Evolutionary conservation across 1,284 basidiomycete genomes (phyloP).

Genomic region (Microbotryum intermedium): DNA sequence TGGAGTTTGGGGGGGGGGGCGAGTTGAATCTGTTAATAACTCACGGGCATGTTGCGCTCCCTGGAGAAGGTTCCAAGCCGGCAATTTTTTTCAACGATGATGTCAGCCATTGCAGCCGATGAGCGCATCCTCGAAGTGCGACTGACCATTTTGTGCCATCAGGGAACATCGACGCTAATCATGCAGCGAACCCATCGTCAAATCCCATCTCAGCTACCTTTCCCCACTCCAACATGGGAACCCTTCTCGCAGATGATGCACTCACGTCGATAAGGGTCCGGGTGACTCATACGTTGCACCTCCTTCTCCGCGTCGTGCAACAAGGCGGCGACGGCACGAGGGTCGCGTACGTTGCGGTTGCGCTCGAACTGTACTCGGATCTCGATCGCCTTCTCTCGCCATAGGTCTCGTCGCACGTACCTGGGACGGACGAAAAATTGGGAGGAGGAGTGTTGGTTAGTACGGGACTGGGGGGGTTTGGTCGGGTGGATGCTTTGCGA

Average conservation of each 20-base stretch:
- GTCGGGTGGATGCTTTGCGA: not conserved
- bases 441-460: not conserved
- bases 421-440: conserved; percentile 7
- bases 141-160: conserved; percentile 35
- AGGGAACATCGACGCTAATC: conserved; percentile 30
- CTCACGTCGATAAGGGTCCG: conserved; percentile 37
- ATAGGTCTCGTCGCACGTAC: conserved; percentile 34
- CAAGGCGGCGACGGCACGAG: conserved; percentile 34
- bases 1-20: not conserved
- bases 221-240: not conserved
- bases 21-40: not conserved
- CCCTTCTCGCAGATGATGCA: not conserved
- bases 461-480: not conserved
- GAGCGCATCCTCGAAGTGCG: too few relatives aligned
- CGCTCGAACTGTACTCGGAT: conserved; percentile 36
- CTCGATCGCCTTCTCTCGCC: conserved; percentile 36
- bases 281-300: conserved; percentile 30
- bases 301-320: conserved; percentile 34
- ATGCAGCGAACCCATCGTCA: not conserved
- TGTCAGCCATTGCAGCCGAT: too few relatives aligned
- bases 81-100: too few relatives aligned
- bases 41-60: conserved; percentile 35
- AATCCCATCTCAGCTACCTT: not conserved
- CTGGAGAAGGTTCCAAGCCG: too few relatives aligned
- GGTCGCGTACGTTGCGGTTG: conserved; percentile 36